Conservation (phyloP, 352 stramenopile genomes). For the Globisporangium cylindrosporum region DNA sequence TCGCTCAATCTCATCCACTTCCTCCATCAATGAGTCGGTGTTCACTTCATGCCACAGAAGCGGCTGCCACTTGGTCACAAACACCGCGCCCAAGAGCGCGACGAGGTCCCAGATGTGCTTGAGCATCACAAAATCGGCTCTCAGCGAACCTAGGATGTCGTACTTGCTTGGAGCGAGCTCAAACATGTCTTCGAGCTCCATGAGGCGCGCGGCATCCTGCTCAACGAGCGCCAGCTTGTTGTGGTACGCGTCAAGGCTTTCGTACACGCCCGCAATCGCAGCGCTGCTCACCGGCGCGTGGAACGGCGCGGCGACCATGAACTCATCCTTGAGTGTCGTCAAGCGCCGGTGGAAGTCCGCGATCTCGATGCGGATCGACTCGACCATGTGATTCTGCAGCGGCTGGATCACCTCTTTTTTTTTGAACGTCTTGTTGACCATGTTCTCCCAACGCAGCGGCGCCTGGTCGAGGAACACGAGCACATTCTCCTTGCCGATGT, state of each 20-base stretch:
- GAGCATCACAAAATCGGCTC: slow-evolving; percentile 87
- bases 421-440: slow-evolving; percentile 92
- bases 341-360: slow-evolving; percentile 73
- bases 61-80: slow-evolving; percentile 80
- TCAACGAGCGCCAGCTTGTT: slow-evolving; percentile 77
- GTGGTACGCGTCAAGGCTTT: slow-evolving; percentile 85
- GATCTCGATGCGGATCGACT: slow-evolving; percentile 74
- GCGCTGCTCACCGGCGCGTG: slow-evolving; percentile 23
- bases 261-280: slow-evolving; percentile 74
- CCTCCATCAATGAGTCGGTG: slow-evolving; percentile 84
- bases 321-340: slow-evolving; percentile 59
- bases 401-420: slow-evolving; percentile 92
- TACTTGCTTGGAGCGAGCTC: slow-evolving; percentile 85
- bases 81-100: slow-evolving; percentile 74
- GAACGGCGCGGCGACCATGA: slow-evolving; percentile 57
- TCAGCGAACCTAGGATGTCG: slow-evolving; percentile 76
- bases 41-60: slow-evolving; percentile 89
- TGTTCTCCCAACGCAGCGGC: slow-evolving; percentile 88
- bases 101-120: slow-evolving; percentile 94
- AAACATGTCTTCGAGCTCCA: slow-evolving; percentile 95
- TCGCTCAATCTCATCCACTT: slow-evolving; percentile 84
- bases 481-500: slow-evolving; percentile 81
- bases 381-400: slow-evolving; percentile 86
- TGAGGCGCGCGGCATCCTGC: slow-evolving; percentile 69
- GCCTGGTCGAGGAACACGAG: slow-evolving; percentile 86